These are phyloP conservation scores for Sordariomycetes sp. DNA, from an alignment of 2,329 filamentous ascomycete species.

Conservation along the genomic window DNA sequence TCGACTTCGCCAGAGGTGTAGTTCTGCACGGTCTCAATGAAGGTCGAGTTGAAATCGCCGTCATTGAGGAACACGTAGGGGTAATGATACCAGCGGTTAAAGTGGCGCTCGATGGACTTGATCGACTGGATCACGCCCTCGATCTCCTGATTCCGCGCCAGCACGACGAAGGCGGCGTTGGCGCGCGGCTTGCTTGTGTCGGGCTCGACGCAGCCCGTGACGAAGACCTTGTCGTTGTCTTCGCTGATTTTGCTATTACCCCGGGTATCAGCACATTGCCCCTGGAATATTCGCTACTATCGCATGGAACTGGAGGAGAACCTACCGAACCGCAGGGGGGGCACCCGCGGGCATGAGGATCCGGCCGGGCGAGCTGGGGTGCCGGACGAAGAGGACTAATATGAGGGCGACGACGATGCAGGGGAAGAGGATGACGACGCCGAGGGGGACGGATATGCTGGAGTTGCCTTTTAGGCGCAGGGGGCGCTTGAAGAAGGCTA, in stretches of 20 bases:
- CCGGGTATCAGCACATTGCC: neutral
- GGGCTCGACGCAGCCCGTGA: slow-evolving; percentile 75
- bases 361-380: slow-evolving; percentile 71
- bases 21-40: slow-evolving; percentile 79
- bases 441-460: slow-evolving; percentile 82
- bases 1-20: slow-evolving; percentile 83
- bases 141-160: slow-evolving; percentile 91
- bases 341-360: slow-evolving; percentile 82
- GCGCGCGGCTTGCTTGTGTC: slow-evolving; percentile 71
- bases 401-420: slow-evolving; percentile 86
- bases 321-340: slow-evolving; percentile 81
- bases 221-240: slow-evolving; percentile 93
- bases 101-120: slow-evolving; percentile 96
- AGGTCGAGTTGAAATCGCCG: slow-evolving; percentile 89
- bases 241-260: slow-evolving; percentile 86
- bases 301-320: slow-evolving; percentile 5
- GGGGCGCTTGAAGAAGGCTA: slow-evolving; percentile 77
- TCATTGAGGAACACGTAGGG: slow-evolving; percentile 98
- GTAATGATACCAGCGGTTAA: slow-evolving; percentile 98
- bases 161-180: slow-evolving; percentile 90
- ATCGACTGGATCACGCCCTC: slow-evolving; percentile 93
- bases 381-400: slow-evolving; percentile 76
- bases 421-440: slow-evolving; percentile 87
- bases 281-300: neutral
- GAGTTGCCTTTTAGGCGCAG: slow-evolving; percentile 87